phyloP scores from a whole-genome alignment of 352 stramenopile genomes.

The Pythium apleroticum region DNA sequence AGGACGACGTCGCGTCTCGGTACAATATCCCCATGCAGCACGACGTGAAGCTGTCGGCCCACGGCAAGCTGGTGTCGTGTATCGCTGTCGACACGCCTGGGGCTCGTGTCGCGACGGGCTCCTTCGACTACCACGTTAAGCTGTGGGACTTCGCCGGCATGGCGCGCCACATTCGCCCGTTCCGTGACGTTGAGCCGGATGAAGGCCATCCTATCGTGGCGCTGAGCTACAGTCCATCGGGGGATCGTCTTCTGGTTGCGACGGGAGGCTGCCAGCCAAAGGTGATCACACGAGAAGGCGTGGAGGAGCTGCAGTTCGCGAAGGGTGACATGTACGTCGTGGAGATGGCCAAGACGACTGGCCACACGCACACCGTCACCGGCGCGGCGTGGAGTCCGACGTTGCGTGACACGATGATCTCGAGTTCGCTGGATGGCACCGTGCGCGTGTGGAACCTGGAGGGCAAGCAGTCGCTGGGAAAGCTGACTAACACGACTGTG shows the following conservation, averaged over 20 bases:
- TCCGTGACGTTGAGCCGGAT: constrained; percentile 78
- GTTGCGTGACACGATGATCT: constrained; percentile 72
- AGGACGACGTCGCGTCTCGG: constrained; percentile 55
- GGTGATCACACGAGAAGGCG: constrained; percentile 71
- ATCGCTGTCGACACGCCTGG: constrained; percentile 71
- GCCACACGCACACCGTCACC: constrained; percentile 77
- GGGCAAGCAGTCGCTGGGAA: constrained; percentile 70
- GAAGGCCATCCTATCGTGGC: constrained; percentile 77
- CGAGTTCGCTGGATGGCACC: constrained; percentile 77
- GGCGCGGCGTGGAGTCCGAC: constrained; percentile 70
- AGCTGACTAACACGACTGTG: constrained; percentile 80
- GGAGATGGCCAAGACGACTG: constrained; percentile 83
- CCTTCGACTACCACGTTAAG: constrained; percentile 85
- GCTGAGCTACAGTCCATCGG: constrained; percentile 79
- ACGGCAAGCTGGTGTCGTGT: constrained; percentile 63
- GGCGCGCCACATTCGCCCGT: constrained; percentile 75
- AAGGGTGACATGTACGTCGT: constrained; percentile 88
- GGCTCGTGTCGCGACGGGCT: constrained; percentile 69
- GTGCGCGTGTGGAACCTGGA: constrained; percentile 74
- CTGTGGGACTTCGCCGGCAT: constrained; percentile 89
- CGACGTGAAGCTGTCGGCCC: constrained; percentile 58
- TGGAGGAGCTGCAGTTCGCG: constrained; percentile 77
- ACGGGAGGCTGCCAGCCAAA: constrained; percentile 77
- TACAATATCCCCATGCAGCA: constrained; percentile 77
- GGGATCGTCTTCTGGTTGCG: constrained; percentile 68